Conservation (phyloP, 1,139 yeast species). For the Saccharomyces hybrid region DNA sequence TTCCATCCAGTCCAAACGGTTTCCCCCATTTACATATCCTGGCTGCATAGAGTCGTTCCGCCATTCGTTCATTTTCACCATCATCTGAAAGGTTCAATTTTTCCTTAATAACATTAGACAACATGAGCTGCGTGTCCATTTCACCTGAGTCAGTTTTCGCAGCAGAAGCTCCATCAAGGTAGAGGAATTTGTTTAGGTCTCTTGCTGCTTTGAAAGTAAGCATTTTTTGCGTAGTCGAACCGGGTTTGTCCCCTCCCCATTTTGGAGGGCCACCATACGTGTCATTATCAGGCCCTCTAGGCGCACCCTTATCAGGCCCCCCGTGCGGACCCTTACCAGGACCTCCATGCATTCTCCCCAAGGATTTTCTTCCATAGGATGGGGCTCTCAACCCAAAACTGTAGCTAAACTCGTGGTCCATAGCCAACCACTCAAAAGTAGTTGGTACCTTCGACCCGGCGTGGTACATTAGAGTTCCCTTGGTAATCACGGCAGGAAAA, state of each 20-base stretch:
- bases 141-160: slow-evolving; percentile 45
- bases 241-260: background rate
- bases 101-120: slow-evolving; percentile 28
- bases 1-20: slow-evolving; percentile 44
- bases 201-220: slow-evolving; percentile 40
- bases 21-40: slow-evolving; percentile 46
- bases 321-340: slow-evolving; percentile 6
- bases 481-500: slow-evolving; percentile 50
- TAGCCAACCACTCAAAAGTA: slow-evolving; percentile 49
- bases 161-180: slow-evolving; percentile 54
- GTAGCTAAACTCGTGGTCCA: slow-evolving; percentile 51
- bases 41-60: slow-evolving; percentile 41
- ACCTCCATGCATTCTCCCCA: slow-evolving; percentile 6
- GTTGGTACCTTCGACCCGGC: slow-evolving; percentile 37
- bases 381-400: slow-evolving; percentile 33
- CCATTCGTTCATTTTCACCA: slow-evolving; percentile 27
- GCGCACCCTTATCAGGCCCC: slow-evolving; percentile 6
- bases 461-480: slow-evolving; percentile 48
- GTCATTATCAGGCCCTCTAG: slow-evolving; percentile 6
- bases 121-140: slow-evolving; percentile 50
- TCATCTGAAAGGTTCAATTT: slow-evolving; percentile 21
- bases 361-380: slow-evolving; percentile 17
- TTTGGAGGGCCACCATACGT: slow-evolving; percentile 6
- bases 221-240: slow-evolving; percentile 18
- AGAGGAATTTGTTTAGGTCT: slow-evolving; percentile 41